A percentile compares a stretch with the other conserved stretches of the same genome.
phyloP scores from a whole-genome alignment of 495 filamentous ascomycete genomes.

The Pseudevernia furfuracea region DNA sequence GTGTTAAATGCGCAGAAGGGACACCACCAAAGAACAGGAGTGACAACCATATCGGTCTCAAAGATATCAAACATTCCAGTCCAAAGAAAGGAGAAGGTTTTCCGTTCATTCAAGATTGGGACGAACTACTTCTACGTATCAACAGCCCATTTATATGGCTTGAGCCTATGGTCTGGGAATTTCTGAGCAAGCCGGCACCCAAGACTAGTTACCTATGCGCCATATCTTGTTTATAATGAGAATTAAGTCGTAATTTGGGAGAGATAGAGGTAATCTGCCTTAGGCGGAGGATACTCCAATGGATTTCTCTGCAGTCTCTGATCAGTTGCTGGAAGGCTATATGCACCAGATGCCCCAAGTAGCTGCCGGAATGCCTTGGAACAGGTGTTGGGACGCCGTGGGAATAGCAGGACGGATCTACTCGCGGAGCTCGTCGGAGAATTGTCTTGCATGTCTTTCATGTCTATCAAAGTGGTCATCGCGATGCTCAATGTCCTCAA shows the following conservation, averaged over 20 bases:
- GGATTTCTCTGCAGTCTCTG: not conserved
- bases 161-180: not conserved
- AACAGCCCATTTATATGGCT: too few relatives aligned
- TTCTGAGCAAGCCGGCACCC: not conserved
- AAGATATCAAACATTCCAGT: not conserved
- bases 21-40: not conserved
- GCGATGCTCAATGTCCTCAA: conserved; percentile 1
- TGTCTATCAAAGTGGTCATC: not conserved
- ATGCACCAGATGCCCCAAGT: not conserved
- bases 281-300: not conserved
- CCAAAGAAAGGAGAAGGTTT: not conserved
- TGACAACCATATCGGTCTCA: not conserved
- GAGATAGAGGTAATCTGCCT: not conserved
- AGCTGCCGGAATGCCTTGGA: not conserved
- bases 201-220: not conserved
- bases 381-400: not conserved
- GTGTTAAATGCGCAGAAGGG: not conserved
- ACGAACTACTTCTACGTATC: not conserved
- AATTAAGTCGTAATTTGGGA: not conserved
- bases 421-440: not conserved
- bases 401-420: not conserved
- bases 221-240: not conserved
- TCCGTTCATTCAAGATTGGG: not conserved
- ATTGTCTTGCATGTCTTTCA: too few relatives aligned
- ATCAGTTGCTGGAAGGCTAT: not conserved